phyloP scores from a whole-genome alignment of 1,284 basidiomycete genomes.

The Marasmius tenuissimus region DNA sequence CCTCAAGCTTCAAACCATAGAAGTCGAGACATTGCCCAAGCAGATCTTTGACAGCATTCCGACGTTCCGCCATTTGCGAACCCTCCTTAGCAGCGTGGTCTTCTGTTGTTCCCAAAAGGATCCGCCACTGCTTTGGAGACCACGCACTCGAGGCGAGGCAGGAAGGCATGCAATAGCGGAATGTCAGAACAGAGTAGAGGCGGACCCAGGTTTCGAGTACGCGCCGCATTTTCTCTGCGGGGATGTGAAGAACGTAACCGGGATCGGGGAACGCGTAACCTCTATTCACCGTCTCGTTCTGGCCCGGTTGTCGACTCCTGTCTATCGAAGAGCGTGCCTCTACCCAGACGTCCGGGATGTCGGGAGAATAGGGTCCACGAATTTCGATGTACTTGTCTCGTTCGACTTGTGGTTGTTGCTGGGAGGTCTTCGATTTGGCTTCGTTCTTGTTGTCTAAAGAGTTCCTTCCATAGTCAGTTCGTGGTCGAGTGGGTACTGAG shows the following conservation, averaged over 20 bases:
- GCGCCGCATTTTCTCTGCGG: too few relatives aligned
- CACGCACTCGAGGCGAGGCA: not conserved
- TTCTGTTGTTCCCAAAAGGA: too few relatives aligned
- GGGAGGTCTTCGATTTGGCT: not conserved
- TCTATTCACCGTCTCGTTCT: not conserved
- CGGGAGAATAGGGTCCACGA: not conserved
- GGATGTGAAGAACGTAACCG: too few relatives aligned
- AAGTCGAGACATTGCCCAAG: not conserved
- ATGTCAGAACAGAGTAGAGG: too few relatives aligned
- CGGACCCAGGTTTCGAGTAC: too few relatives aligned
- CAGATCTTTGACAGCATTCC: not conserved
- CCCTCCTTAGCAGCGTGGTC: not conserved
- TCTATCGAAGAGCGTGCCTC: not conserved
- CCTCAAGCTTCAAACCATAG: not conserved
- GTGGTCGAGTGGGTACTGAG: too few relatives aligned
- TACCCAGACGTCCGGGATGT: not conserved
- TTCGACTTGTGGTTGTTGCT: not conserved
- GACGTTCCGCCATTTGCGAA: not conserved
- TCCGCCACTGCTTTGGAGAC: not conserved
- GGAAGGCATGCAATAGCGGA: too few relatives aligned
- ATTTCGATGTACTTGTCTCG: not conserved
- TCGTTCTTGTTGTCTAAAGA: too few relatives aligned
- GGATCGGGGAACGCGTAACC: too few relatives aligned
- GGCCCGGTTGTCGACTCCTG: not conserved
- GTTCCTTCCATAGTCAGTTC: too few relatives aligned